Conservation (phyloP, 208 protist genomes). For the Paratrypanosoma confusum region DNA sequence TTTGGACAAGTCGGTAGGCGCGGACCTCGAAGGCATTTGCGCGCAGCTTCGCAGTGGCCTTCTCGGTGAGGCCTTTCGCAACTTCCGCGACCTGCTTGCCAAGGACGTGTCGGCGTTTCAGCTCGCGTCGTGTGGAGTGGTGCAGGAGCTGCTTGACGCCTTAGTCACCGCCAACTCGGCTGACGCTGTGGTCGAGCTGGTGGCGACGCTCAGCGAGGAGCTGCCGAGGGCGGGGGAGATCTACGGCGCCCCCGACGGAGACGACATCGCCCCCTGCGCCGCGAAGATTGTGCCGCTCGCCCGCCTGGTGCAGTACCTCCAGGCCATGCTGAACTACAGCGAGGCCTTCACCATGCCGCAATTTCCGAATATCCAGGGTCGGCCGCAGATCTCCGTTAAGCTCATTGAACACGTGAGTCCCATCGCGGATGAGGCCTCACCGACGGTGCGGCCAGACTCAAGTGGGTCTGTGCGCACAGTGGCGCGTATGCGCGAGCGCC, state of each 20-base stretch:
- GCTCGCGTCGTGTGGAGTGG: slow-evolving; percentile 36
- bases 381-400: slow-evolving; percentile 3
- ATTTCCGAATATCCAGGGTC: no score
- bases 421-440: background rate
- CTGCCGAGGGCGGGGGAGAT: background rate
- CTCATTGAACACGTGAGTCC: background rate
- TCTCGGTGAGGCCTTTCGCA: slow-evolving; percentile 21
- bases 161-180: slow-evolving; percentile 15
- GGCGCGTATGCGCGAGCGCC: no score
- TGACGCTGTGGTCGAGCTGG: slow-evolving; percentile 14
- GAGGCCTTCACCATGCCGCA: slow-evolving; percentile 4
- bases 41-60: slow-evolving; percentile 25
- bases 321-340: slow-evolving; percentile 14
- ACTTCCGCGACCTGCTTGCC: slow-evolving; percentile 27
- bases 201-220: slow-evolving; percentile 13
- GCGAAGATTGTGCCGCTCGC: no score
- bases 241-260: no score
- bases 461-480: no score
- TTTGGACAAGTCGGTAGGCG: slow-evolving; percentile 23
- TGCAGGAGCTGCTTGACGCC: slow-evolving; percentile 18
- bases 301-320: slow-evolving; percentile 21
- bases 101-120: slow-evolving; percentile 54
- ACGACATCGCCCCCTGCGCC: no score
- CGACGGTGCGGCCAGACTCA: background rate
- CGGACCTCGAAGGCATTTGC: slow-evolving; percentile 24